Evolutionary conservation across 192 early-diverging fungal species (phyloP), one percentile per base, ranked within the genome.

Genomic region (Backusella australiensis): DNA sequence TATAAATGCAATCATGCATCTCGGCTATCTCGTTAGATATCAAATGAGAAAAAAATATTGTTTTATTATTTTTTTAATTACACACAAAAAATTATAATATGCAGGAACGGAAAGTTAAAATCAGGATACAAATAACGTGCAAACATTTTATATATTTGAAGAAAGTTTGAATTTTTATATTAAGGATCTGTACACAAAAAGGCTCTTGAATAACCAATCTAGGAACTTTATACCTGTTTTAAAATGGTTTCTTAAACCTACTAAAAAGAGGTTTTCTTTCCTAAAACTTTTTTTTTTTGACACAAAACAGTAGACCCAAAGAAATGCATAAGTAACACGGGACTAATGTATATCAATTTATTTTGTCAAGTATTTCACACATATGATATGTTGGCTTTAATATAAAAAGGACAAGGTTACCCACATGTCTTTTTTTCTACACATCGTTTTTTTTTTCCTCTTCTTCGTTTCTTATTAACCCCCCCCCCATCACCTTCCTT

Each of bases 191-290:
- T 63, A 29, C 23, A 63, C 21, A 63, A 44, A 44, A 44, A 17
- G 3, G 42, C 0, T 26, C 26, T 23, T 3, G 12, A 14, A 36
- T 68, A 36, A 38, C 68, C 35, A 69, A 69, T 69, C 34, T 38
- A 38, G 68, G 68, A 69, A 69, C 19, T 69, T 69, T 69, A 69
- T 38, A 39, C 36, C 68, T 69, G 38, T 39, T 69, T 69, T 39
- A 69, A 69, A 63, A 26, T n/a, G 2, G 19, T 14, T 36, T 34
- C 41, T 69, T 36, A 21, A 12, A 3, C 34, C 15, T 34, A 68
- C 67, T 35, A 69, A 38, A 41, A 21, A 35, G n/a, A 68, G 19
- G 9, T 1, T 38, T 36, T 69, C 68, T 39, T 69, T 39, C 68
- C 21, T 63, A 63, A 63, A 63, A 21, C n/a, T 69, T 69, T 69